Conservation (phyloP, 352 stramenopile species). For the Globisporangium splendens region DNA sequence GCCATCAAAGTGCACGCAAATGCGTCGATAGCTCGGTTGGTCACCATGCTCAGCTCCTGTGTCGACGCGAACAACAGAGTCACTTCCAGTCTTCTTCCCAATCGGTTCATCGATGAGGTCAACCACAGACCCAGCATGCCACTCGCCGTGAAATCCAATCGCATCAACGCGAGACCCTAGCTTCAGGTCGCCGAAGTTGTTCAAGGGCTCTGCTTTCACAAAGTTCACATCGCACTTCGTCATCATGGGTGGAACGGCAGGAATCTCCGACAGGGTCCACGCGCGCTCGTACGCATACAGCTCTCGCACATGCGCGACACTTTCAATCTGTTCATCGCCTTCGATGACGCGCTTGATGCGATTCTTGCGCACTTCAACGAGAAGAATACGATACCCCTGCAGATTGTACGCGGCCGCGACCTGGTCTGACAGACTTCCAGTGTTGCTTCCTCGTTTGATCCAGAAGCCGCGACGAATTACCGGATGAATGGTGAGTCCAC, state of each 20-base stretch:
- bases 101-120: constrained; percentile 25
- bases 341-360: constrained; percentile 77
- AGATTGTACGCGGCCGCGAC: constrained; percentile 36
- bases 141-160: constrained; percentile 49
- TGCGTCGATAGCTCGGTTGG: constrained; percentile 10
- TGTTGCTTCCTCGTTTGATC: constrained; percentile 44
- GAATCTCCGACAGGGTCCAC: constrained; percentile 62
- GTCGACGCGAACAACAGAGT: neutral
- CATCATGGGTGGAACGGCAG: constrained; percentile 26
- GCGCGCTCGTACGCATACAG: constrained; percentile 67
- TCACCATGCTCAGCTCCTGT: too few species aligned
- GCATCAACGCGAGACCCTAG: constrained; percentile 61
- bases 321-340: constrained; percentile 51
- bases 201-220: constrained; percentile 8
- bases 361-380: constrained; percentile 63
- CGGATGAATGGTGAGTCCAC: constrained; percentile 8
- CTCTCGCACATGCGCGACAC: constrained; percentile 29
- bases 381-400: constrained; percentile 50
- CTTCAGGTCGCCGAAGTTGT: constrained; percentile 39
- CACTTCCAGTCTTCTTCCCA: neutral
- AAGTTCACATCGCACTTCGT: constrained; percentile 14
- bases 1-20: constrained; percentile 70
- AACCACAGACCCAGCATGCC: constrained; percentile 58
- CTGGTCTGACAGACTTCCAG: constrained; percentile 41
- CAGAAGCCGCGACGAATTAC: constrained; percentile 43